Evolutionary conservation across 2,329 filamentous ascomycete genomes (phyloP).

Genomic region (Hymenoscyphus albidus): DNA sequence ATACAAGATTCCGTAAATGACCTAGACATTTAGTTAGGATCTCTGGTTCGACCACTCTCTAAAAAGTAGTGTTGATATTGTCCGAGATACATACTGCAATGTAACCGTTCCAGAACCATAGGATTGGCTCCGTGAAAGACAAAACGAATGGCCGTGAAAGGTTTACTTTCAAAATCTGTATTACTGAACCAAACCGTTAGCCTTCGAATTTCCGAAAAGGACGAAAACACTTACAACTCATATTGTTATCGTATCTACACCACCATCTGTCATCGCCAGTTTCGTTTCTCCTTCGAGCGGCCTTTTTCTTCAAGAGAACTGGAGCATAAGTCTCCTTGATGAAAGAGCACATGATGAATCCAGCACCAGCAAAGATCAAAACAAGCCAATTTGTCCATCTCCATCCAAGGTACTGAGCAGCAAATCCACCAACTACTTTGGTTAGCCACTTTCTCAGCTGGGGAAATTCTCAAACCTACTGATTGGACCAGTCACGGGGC

Average conservation of each 20-base stretch:
- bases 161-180: slow-evolving; percentile 67
- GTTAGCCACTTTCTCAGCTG: neutral
- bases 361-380: slow-evolving; percentile 65
- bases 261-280: slow-evolving; percentile 70
- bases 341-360: slow-evolving; percentile 54
- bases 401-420: slow-evolving; percentile 76
- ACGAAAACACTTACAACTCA: slow-evolving; percentile 23
- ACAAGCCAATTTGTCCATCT: slow-evolving; percentile 82
- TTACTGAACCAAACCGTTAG: slow-evolving; percentile 46
- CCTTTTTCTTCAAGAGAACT: slow-evolving; percentile 63
- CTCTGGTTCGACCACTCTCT: neutral
- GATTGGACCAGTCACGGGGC: slow-evolving; percentile 60
- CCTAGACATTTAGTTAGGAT: slow-evolving; percentile 22
- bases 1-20: slow-evolving; percentile 84
- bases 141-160: slow-evolving; percentile 75
- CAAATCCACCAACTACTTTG: slow-evolving; percentile 53
- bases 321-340: slow-evolving; percentile 76
- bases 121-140: slow-evolving; percentile 75
- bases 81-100: slow-evolving; percentile 45
- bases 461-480: slow-evolving; percentile 28
- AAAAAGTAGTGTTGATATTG: neutral
- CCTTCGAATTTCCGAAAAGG: neutral
- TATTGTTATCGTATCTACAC: slow-evolving; percentile 72
- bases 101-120: slow-evolving; percentile 67
- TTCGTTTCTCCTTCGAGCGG: slow-evolving; percentile 59